These are phyloP conservation scores for Ophiocordyceps sinensis DNA, from an alignment of 2,329 filamentous ascomycete species.

Conservation along the genomic window DNA sequence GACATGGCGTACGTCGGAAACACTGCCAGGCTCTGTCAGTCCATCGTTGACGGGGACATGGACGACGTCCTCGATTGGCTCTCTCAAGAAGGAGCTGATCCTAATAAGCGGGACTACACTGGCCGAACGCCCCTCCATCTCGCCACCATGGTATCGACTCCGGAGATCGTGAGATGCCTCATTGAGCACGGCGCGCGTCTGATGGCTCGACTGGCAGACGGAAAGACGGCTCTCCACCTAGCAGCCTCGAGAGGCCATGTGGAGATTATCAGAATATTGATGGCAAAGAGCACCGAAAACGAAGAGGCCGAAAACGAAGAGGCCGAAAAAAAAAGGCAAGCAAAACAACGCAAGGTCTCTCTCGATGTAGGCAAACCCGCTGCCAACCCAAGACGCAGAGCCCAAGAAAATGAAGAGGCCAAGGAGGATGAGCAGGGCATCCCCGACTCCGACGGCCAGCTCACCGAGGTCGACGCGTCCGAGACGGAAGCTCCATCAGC, in stretches of 20 bases:
- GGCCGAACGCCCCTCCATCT: slow-evolving; percentile 69
- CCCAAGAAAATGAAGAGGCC: not conserved
- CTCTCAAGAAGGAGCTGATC: slow-evolving; percentile 50
- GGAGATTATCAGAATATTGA: slow-evolving; percentile 56
- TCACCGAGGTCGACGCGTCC: not conserved
- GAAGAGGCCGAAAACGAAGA: slow-evolving; percentile 57
- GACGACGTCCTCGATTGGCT: slow-evolving; percentile 59
- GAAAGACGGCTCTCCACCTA: slow-evolving; percentile 69
- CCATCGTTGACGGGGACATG: slow-evolving; percentile 61
- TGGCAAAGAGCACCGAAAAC: slow-evolving; percentile 61
- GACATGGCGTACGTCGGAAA: slow-evolving; percentile 84
- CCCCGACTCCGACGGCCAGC: not conserved
- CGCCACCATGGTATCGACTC: slow-evolving; percentile 52
- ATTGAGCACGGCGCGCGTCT: slow-evolving; percentile 60
- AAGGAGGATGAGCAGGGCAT: not conserved
- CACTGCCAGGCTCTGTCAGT: slow-evolving; percentile 62
- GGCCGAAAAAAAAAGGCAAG: slow-evolving; percentile 44
- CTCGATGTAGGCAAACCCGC: not conserved
- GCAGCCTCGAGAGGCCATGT: slow-evolving; percentile 55
- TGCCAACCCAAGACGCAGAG: not conserved
- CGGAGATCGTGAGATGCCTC: slow-evolving; percentile 55
- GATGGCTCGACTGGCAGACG: slow-evolving; percentile 62
- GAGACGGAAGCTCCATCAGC: not conserved
- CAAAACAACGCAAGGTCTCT: slow-evolving; percentile 27
- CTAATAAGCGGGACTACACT: slow-evolving; percentile 62